A percentile compares a stretch with the other conserved stretches of the same genome.
Conservation (phyloP, 257 asterid genomes). For the Scutellaria barbata region DNA sequence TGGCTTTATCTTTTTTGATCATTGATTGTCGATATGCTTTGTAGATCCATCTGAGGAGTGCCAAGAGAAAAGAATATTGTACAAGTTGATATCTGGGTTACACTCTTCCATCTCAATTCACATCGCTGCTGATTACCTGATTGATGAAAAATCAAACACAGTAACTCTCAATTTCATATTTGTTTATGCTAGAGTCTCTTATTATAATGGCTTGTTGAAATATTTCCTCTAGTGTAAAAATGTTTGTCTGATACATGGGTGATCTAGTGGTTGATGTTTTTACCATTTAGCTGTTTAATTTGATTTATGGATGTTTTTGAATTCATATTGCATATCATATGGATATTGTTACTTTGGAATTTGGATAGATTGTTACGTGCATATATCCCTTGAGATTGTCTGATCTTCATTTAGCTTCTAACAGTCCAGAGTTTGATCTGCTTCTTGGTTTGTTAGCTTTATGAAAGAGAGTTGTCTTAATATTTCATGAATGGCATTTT, state of each 20-base stretch:
- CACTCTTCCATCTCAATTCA: constrained; percentile 80
- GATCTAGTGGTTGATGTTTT: constrained; percentile 4
- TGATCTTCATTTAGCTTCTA: not conserved
- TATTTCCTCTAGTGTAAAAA: constrained; percentile 2
- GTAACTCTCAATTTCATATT: constrained; percentile 38
- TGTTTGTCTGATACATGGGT: not conserved
- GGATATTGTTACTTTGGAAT: not conserved
- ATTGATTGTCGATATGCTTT: constrained; percentile 24
- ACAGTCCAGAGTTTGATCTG: not conserved
- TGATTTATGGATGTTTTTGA: not conserved
- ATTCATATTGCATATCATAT: not conserved
- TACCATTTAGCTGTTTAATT: constrained; percentile 1
- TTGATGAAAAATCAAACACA: constrained; percentile 63
- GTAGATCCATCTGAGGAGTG: constrained; percentile 68
- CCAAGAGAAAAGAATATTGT: constrained; percentile 64
- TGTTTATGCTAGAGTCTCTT: constrained; percentile 29
- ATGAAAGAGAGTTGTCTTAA: not conserved
- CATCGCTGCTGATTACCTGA: constrained; percentile 65
- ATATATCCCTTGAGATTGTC: not conserved
- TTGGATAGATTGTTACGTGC: not conserved
- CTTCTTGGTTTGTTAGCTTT: constrained; percentile 7
- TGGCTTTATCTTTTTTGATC: not conserved
- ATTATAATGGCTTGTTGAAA: constrained; percentile 20
- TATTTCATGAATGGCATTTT: constrained; percentile 2
- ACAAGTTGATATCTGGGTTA: constrained; percentile 78